Evolutionary conservation across 257 asterid genomes (phyloP).

Genomic region (Ballota nigra): DNA sequence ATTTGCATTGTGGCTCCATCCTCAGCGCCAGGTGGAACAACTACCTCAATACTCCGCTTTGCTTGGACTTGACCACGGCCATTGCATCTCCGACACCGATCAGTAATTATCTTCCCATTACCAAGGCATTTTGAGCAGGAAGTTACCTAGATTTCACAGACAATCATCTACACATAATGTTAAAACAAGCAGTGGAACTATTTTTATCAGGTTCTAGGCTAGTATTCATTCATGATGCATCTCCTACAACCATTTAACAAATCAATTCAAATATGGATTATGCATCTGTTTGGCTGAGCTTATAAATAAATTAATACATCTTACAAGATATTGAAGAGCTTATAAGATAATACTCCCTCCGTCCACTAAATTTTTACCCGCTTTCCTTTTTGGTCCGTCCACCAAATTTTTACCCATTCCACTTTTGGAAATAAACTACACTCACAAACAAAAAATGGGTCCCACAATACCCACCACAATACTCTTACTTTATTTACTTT

Average conservation of each 20-base stretch:
- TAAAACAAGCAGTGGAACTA: conserved; percentile 30
- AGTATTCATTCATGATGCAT: conserved; percentile 1
- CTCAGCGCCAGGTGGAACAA: conserved; percentile 79
- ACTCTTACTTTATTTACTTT: no score
- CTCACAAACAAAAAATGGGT: no score
- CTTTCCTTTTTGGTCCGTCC: no score
- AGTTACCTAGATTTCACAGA: conserved; percentile 69
- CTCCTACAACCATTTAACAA: background rate
- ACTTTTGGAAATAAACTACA: no score
- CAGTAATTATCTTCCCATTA: conserved; percentile 80
- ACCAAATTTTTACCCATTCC: no score
- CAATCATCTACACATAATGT: conserved; percentile 48
- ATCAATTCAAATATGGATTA: background rate
- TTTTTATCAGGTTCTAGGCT: conserved; percentile 4
- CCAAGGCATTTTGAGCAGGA: conserved; percentile 84
- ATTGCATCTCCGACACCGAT: conserved; percentile 69
- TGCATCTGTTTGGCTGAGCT: background rate
- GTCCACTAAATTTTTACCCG: no score
- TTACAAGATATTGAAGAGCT: background rate
- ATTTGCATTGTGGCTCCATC: conserved; percentile 82
- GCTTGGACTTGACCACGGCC: conserved; percentile 67
- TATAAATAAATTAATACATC: background rate
- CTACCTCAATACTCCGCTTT: conserved; percentile 61
- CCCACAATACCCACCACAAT: no score
- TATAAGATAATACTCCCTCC: background rate